Base-by-base conservation (phyloP, 805 yeast species). In the Barnettozyma californica region DNA sequence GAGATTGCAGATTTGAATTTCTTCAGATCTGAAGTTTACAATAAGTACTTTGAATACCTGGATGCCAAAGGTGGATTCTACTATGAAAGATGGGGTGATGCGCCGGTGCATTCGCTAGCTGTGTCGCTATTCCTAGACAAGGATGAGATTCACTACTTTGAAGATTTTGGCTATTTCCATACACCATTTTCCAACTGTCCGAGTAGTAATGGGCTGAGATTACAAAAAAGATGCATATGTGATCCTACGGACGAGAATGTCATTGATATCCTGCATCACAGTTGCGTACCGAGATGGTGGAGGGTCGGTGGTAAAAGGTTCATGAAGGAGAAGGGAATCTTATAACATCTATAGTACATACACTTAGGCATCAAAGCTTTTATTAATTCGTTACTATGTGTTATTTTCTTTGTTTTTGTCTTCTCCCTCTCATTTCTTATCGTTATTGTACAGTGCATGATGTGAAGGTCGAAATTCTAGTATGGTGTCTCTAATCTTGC, bases 61-160 rank as follows among this genome's bases (percentile, higher is more conserved):
- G 88, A 87, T 63, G 58, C 72, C 27, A 71, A 78, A 18, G 91
- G 89, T 43, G 94, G 94, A 5, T 87, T 87, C 61, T 84, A 84
- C 64, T 84, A 85, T 48, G 96, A 89, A 66, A 69, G 96, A 50
- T 90, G 97, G 97, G 97, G 97, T 14, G 97, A 90, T 68, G 96
- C 96, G 0, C 96, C 96, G 0, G 87, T 89, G 14, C 96, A 89
- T 63, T 73, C 92, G 0, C 70, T 88, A 26, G 95, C 81, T 1
- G 81, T 78, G 1, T 63, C 85, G 0, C 63, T 87, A 39, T 63
- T 87, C 40, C 66, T 87, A 52, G 77, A 81, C 52, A 74, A 70
- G 46, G 62, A 70, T 16, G 84, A 87, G 60, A 66, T 90, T 38
- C 84, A 83, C 61, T 88, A 84, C 69, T 87, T 90, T 64, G 82